These are phyloP conservation scores for Penicillium digitatum DNA, from an alignment of 2,329 filamentous ascomycete species.

Conservation along the genomic window DNA sequence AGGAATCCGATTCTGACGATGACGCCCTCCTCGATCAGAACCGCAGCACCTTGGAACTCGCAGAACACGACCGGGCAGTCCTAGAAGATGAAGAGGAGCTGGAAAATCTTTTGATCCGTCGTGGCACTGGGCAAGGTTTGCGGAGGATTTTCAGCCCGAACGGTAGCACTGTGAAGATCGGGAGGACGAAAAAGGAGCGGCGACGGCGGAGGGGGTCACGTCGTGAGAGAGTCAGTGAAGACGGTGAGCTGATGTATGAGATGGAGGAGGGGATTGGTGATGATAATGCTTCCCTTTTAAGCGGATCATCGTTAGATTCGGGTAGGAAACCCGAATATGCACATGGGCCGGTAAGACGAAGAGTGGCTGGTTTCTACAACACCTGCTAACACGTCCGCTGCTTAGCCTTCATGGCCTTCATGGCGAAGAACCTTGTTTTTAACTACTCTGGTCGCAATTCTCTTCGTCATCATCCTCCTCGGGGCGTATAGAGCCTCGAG, in stretches of 20 bases:
- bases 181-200: slow-evolving; percentile 49
- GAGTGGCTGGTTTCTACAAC: not conserved
- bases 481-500: slow-evolving; percentile 56
- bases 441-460: slow-evolving; percentile 46
- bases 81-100: slow-evolving; percentile 69
- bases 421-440: slow-evolving; percentile 38
- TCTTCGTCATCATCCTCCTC: slow-evolving; percentile 55
- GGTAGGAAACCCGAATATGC: slow-evolving; percentile 37
- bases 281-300: slow-evolving; percentile 61
- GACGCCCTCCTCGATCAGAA: slow-evolving; percentile 64
- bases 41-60: slow-evolving; percentile 65
- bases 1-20: slow-evolving; percentile 73
- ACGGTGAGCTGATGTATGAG: slow-evolving; percentile 78
- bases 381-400: slow-evolving; percentile 16
- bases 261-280: slow-evolving; percentile 73
- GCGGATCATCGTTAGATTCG: slow-evolving; percentile 56
- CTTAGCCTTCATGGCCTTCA: slow-evolving; percentile 24
- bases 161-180: slow-evolving; percentile 49
- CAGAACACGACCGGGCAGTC: slow-evolving; percentile 65
- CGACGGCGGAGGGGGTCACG: slow-evolving; percentile 46
- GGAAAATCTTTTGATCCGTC: slow-evolving; percentile 46
- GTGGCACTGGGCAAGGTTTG: slow-evolving; percentile 36
- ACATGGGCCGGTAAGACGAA: slow-evolving; percentile 28
- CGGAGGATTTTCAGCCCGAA: slow-evolving; percentile 42
- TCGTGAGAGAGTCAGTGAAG: slow-evolving; percentile 56